Evolutionary conservation across 805 yeast genomes (phyloP).

Genomic region (Ogataea wickerhamii): DNA sequence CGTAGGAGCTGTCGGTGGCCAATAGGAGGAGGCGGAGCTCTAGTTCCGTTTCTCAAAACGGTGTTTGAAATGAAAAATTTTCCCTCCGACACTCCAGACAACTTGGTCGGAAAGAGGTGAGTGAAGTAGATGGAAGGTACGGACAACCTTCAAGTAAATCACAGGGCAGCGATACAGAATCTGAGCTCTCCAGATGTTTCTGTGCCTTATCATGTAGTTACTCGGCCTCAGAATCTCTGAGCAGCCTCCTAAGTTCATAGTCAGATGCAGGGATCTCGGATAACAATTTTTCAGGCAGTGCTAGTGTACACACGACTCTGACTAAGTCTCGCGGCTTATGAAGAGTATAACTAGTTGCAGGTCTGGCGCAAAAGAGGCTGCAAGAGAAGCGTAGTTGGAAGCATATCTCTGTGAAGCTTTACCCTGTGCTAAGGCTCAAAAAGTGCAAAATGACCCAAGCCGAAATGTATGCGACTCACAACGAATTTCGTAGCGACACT

Average conservation of each 20-base stretch:
- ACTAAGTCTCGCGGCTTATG: neutral
- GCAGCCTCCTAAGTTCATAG: too few relatives aligned
- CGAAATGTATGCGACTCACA: slow-evolving; percentile 24
- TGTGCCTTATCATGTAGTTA: too few relatives aligned
- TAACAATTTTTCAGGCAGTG: neutral
- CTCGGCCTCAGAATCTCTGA: too few relatives aligned
- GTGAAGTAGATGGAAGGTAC: too few relatives aligned
- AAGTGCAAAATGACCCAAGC: slow-evolving; percentile 11
- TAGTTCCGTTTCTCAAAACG: neutral
- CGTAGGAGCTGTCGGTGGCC: slow-evolving; percentile 3
- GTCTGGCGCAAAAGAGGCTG: neutral
- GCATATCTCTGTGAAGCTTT: too few relatives aligned
- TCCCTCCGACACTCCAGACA: too few relatives aligned
- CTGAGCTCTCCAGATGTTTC: too few relatives aligned
- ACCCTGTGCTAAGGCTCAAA: too few relatives aligned
- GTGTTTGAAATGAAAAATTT: slow-evolving; percentile 1
- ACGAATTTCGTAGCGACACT: slow-evolving; percentile 70
- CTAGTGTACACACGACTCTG: neutral
- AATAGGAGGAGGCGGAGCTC: slow-evolving; percentile 9
- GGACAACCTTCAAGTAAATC: too few relatives aligned
- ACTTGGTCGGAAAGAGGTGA: too few relatives aligned
- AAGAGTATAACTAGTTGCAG: neutral
- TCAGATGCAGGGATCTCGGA: neutral
- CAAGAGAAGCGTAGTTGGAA: slow-evolving; percentile 12
- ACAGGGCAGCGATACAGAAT: too few relatives aligned